These are phyloP conservation scores for Cicer chorassanicum DNA, from an alignment of 306 rosid genomes.

Conservation along the genomic window DNA sequence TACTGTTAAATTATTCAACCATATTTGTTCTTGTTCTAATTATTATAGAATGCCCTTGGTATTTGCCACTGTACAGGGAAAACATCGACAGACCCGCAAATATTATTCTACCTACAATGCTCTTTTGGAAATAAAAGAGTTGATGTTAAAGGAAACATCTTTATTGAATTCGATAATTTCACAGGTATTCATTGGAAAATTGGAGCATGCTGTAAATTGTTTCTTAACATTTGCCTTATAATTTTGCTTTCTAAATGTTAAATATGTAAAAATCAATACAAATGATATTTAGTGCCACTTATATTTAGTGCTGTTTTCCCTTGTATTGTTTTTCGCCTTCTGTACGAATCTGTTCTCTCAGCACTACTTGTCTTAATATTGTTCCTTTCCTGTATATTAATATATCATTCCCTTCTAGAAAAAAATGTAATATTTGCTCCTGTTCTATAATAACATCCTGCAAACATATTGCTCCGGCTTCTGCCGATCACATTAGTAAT, in stretches of 20 bases:
- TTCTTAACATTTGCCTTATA: conserved; percentile 23
- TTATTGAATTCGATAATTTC: conserved; percentile 85
- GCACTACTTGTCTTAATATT: background rate
- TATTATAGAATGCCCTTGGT: conserved; percentile 21
- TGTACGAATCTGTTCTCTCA: background rate
- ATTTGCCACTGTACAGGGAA: conserved; percentile 59
- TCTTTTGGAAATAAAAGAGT: conserved; percentile 86
- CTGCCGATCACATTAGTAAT: conserved; percentile 3
- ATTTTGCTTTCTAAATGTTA: conserved; percentile 10
- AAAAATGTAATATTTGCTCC: background rate
- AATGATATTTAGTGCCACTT: background rate
- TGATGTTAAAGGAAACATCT: conserved; percentile 90
- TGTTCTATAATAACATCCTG: background rate
- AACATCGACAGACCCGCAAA: conserved; percentile 79
- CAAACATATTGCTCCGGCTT: background rate
- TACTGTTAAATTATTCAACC: conserved; percentile 17
- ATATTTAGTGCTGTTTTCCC: background rate
- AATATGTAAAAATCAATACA: background rate
- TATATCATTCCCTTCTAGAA: background rate
- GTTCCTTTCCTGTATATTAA: background rate
- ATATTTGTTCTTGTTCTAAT: conserved; percentile 23
- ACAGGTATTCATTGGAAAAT: conserved; percentile 62
- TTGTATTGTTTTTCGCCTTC: background rate
- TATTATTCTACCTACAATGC: conserved; percentile 86
- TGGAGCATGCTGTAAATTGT: conserved; percentile 30